These are phyloP conservation scores for Macrophomina tecta DNA, from an alignment of 2,329 filamentous ascomycete genomes.

Conservation along the genomic window DNA sequence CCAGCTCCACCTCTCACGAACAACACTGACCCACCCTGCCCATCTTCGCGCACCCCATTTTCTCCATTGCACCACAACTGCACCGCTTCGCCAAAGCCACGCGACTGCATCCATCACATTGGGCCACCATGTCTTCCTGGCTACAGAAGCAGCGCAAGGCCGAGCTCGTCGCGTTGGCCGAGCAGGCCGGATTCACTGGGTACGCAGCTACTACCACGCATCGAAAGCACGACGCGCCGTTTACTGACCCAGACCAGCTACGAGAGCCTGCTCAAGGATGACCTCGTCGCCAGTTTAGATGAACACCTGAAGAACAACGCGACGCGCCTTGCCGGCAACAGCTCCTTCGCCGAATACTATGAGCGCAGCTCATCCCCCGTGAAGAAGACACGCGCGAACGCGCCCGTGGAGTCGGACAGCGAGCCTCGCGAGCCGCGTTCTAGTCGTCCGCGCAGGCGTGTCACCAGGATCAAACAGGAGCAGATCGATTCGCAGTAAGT, in stretches of 20 bases:
- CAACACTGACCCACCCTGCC: slow-evolving; percentile 8
- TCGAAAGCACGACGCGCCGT: slow-evolving; percentile 11
- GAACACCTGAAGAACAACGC: slow-evolving; percentile 73
- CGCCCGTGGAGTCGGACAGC: slow-evolving; percentile 42
- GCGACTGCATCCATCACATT: slow-evolving; percentile 10
- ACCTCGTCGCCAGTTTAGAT: slow-evolving; percentile 78
- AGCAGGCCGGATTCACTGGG: slow-evolving; percentile 73
- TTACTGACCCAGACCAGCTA: slow-evolving; percentile 57
- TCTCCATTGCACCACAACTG: not conserved
- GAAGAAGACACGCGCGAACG: slow-evolving; percentile 50
- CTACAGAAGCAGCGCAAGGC: slow-evolving; percentile 82
- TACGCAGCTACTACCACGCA: slow-evolving; percentile 55
- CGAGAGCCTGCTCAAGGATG: slow-evolving; percentile 75
- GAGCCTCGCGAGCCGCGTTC: slow-evolving; percentile 36
- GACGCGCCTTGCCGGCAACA: slow-evolving; percentile 66
- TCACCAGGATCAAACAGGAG: slow-evolving; percentile 45
- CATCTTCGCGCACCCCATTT: slow-evolving; percentile 17
- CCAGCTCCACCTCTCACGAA: slow-evolving; percentile 4
- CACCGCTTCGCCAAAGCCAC: slow-evolving; percentile 28
- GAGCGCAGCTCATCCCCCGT: slow-evolving; percentile 63
- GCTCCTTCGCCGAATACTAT: slow-evolving; percentile 77
- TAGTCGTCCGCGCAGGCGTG: slow-evolving; percentile 31
- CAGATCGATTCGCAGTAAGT: slow-evolving; percentile 35
- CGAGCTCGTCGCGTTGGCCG: slow-evolving; percentile 76
- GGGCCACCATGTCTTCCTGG: slow-evolving; percentile 71